Percentiles rank a stretch among this genome's conserved stretches.
These are phyloP conservation scores for Aquilaria agallochum DNA, from an alignment of 441 rosid species.

Conservation along the genomic window DNA sequence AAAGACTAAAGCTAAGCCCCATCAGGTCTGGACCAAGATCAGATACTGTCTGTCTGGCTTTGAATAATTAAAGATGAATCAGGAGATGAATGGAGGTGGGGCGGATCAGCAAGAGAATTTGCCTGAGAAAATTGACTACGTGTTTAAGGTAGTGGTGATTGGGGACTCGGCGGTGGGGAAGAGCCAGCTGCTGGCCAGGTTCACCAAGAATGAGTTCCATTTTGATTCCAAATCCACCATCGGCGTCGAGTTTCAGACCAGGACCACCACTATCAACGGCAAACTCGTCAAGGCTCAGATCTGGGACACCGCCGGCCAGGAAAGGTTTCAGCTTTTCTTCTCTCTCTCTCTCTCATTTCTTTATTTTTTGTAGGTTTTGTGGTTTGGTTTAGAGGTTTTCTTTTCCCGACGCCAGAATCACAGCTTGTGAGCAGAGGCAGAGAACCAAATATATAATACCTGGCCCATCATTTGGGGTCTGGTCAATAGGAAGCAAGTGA, in stretches of 20 bases:
- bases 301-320: conserved; percentile 77
- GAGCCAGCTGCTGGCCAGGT: conserved; percentile 60
- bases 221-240: conserved; percentile 60
- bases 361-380: neutral
- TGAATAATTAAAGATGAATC: conserved; percentile 37
- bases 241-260: conserved; percentile 65
- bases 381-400: too few relatives aligned
- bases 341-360: neutral
- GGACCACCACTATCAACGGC: conserved; percentile 41
- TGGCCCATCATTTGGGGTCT: too few relatives aligned
- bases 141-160: conserved; percentile 59
- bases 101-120: conserved; percentile 17
- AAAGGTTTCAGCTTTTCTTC: conserved; percentile 31
- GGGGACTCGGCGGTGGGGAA: conserved; percentile 66
- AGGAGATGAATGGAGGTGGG: conserved; percentile 63
- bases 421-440: too few relatives aligned
- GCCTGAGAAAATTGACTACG: conserved; percentile 64
- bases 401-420: too few relatives aligned
- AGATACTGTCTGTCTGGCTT: neutral
- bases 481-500: too few relatives aligned
- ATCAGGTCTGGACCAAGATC: neutral
- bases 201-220: conserved; percentile 47
- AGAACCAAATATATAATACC: too few relatives aligned
- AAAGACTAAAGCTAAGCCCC: conserved; percentile 9
- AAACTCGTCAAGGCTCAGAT: conserved; percentile 62